Evolutionary conservation across 2,329 filamentous ascomycete genomes (phyloP), one percentile per base, ranked within the genome.

Genomic region (Cytospora piceicola): DNA sequence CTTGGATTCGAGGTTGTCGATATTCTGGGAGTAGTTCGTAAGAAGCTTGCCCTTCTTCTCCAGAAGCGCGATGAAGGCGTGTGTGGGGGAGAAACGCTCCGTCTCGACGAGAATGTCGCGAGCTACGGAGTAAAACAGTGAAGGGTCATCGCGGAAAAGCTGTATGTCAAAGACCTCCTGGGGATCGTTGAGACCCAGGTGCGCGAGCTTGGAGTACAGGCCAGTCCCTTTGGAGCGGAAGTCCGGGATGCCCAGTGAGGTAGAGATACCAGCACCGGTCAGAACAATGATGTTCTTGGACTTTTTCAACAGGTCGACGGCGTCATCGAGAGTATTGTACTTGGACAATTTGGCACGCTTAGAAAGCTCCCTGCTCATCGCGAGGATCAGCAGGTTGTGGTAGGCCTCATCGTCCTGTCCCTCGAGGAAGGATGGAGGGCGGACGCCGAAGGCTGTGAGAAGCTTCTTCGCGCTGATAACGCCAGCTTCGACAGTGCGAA

Each of bases 21-120:
- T 98, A 77, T 99, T 99, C 76, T 99, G 95, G 0, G 95, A 96
- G 80, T 97, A 99, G 79, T 98, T 97, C 52, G 94, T 98, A 67
- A 97, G 85, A 8, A 99, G 85, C 77, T 97, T 97, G 70, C 87
- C 88, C 76, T 93, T 91, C 71, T 94, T 85, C 77, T 99, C 92
- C 42, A 99, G 85, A 72, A 97, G 84, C 39, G 89, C 88, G 73
- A 99, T 96, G 80, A 99, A 99, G 61, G 90, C 89, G 81, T 99
- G 95, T 0, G 95, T 98, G 0, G 94, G 94, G 0, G 94, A 93
- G 81, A 88, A 96, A 72, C 88, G 88, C 70, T 92, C 88, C 17
- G 90, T 88, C 27, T 88, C 86, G 14, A 94, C 93, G 34, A 98
- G 81, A 69, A 98, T 97, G 75, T 96, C 93, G 75, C 92, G 92